phyloP scores from a whole-genome alignment of 768 basidiomycete genomes.

The Dioszegia aurantiaca region DNA sequence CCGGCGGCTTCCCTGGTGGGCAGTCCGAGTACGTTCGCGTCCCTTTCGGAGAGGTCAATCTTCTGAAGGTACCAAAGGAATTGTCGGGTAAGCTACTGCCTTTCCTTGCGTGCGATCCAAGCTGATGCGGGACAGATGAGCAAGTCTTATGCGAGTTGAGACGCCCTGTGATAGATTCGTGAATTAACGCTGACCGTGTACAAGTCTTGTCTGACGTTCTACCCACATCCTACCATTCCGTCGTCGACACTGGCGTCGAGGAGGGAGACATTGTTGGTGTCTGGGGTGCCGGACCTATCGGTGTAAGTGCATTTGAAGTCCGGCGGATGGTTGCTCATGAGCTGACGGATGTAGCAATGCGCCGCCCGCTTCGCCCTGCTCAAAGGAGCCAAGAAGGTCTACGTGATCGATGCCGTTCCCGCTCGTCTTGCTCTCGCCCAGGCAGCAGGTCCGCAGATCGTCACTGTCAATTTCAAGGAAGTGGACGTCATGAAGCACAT shows the following conservation, averaged over 20 bases:
- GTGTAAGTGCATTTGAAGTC: conserved; percentile 39
- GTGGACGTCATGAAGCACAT: conserved; percentile 63
- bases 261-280: conserved; percentile 69
- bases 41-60: conserved; percentile 63
- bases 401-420: conserved; percentile 66
- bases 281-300: conserved; percentile 71
- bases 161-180: neutral
- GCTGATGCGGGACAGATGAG: conserved; percentile 27
- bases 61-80: conserved; percentile 65
- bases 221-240: conserved; percentile 70
- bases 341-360: conserved; percentile 52
- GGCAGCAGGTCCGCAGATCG: conserved; percentile 55
- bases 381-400: conserved; percentile 68
- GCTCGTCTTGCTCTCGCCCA: conserved; percentile 58
- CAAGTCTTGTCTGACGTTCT: conserved; percentile 58
- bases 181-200: conserved; percentile 10
- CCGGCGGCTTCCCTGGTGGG: conserved; percentile 65
- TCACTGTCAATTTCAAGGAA: conserved; percentile 63
- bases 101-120: conserved; percentile 37
- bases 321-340: neutral
- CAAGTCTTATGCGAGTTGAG: conserved; percentile 35
- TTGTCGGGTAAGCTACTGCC: conserved; percentile 63
- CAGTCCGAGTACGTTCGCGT: conserved; percentile 75
- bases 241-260: conserved; percentile 70
- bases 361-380: conserved; percentile 63